Base-by-base conservation (phyloP, 1,284 basidiomycete species). In the Lentinus polychrous region DNA sequence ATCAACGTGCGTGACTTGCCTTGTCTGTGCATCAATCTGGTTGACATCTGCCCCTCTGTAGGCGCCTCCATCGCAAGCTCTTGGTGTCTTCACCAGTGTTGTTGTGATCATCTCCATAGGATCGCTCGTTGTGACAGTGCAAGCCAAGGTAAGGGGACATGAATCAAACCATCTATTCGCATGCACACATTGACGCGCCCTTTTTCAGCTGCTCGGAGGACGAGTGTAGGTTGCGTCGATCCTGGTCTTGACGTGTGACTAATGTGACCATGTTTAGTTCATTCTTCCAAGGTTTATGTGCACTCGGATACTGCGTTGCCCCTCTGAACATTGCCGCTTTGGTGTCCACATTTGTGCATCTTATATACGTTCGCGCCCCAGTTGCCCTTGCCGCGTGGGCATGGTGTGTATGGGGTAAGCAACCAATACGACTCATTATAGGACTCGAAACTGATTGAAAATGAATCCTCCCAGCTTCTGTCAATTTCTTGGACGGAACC, bases 211-310 rank as follows among this genome's bases (percentile, higher is more conserved):
- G 43, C 76, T 97, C n/a, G 94, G 94, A 44, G 94, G 94, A 41
- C 79, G 91, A 75, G 91, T 97, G 87, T 94, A 68, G 52, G 86
- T 71, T 39, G 12, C 15, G 33, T 27, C 20, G 11, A 24, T 33
- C 12, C 32, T n/a, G 31, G 8, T 14, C 18, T 18, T 39, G 20
- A 44, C 22, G 10, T 39, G n/a, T 3, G 36, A n/a, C 12, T 39
- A 23, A 36, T 11, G n/a, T 27, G 43, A 32, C 24, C 36, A 45
- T 48, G 34, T 46, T 50, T 47, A 94, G 91, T 8, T 94, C 93
- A 0, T 94, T 97, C 73, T 95, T 97, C 72, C 94, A 97, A 65
- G 91, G 89, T 39, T 73, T 97, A 31, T 96, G 94, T 59, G 93
- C 87, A 22, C 74, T 96, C 10, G 94, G 86, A 1, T 96, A 96